A percentile compares a stretch with the other conserved stretches of the same genome.
phyloP scores from a whole-genome alignment of 805 yeast species.

The Teunomyces cretensis region DNA sequence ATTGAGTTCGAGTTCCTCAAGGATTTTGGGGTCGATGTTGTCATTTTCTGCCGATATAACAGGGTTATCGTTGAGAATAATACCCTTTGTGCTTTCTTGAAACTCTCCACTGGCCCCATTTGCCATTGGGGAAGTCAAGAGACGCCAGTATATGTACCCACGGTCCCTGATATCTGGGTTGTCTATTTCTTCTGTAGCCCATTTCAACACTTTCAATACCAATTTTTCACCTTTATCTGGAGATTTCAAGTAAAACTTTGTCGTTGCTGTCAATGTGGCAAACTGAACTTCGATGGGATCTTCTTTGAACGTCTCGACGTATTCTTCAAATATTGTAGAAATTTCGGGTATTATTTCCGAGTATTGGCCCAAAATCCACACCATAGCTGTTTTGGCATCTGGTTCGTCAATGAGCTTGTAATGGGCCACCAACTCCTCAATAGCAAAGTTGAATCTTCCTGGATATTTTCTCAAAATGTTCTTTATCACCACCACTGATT shows the following conservation, averaged over 20 bases:
- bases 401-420: conserved; percentile 61
- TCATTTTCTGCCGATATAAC: conserved; percentile 65
- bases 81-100: conserved; percentile 37
- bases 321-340: conserved; percentile 38
- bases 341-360: conserved; percentile 48
- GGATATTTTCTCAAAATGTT: conserved; percentile 80
- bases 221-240: conserved; percentile 56
- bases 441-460: conserved; percentile 41
- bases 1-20: conserved; percentile 80
- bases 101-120: conserved; percentile 41
- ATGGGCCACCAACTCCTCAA: conserved; percentile 28
- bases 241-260: conserved; percentile 61
- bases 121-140: conserved; percentile 49
- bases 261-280: conserved; percentile 68
- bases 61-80: conserved; percentile 65
- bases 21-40: conserved; percentile 61
- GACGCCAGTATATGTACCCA: conserved; percentile 83
- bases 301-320: conserved; percentile 49
- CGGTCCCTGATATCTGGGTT: conserved; percentile 87
- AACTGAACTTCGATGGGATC: conserved; percentile 76
- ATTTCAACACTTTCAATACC: conserved; percentile 58
- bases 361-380: conserved; percentile 84
- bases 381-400: conserved; percentile 72
- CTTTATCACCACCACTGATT: conserved; percentile 70
- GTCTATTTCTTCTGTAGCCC: conserved; percentile 70